Percentiles rank a stretch among this genome's conserved stretches.
Conservation (phyloP, 345 rosid species). For the Excoecaria cochinchinensis region DNA sequence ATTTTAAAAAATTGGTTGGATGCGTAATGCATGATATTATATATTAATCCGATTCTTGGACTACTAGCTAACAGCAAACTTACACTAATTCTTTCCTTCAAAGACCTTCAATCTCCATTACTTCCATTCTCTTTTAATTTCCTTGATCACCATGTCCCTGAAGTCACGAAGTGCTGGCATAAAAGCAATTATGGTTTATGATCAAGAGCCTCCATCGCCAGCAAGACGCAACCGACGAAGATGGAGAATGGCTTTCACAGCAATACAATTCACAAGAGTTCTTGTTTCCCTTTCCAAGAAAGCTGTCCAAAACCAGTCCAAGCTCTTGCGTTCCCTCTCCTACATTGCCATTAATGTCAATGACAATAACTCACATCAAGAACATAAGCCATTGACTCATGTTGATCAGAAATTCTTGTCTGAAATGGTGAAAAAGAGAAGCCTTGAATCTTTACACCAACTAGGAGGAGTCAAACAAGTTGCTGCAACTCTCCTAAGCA, state of each 20-base stretch:
- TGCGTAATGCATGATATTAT: no score
- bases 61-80: no score
- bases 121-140: no score
- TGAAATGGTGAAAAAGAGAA: conserved; percentile 21
- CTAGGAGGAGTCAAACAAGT: conserved; percentile 29
- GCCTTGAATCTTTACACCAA: conserved; percentile 7
- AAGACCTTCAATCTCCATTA: no score
- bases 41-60: no score
- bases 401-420: conserved; percentile 20
- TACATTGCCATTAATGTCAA: conserved; percentile 21
- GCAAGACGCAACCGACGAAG: conserved; percentile 6
- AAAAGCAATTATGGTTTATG: not conserved
- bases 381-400: not conserved
- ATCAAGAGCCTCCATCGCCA: not conserved
- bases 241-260: conserved; percentile 29
- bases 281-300: conserved; percentile 33
- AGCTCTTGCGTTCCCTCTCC: conserved; percentile 24
- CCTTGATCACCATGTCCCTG: not conserved
- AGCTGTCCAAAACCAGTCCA: conserved; percentile 9
- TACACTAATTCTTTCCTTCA: no score
- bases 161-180: not conserved
- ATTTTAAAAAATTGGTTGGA: no score
- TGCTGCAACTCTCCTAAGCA: conserved; percentile 15
- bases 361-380: not conserved
- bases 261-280: conserved; percentile 29